Evolutionary conservation across 192 early-diverging fungal genomes (phyloP).

Genomic region (Thoreauomyces humboldtii): DNA sequence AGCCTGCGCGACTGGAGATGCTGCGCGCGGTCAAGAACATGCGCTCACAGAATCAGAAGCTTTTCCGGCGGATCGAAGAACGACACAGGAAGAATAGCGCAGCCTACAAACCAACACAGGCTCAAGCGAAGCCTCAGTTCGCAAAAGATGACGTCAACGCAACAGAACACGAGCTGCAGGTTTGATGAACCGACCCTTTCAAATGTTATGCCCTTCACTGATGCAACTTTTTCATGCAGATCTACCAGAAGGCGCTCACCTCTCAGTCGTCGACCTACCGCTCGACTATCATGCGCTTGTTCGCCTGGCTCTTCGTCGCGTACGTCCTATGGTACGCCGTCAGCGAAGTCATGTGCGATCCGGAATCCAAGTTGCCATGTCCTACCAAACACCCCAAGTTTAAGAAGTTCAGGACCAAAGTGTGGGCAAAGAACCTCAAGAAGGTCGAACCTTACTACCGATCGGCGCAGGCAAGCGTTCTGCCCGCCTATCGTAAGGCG

Average conservation of each 20-base stretch:
- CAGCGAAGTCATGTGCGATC: slow-evolving; percentile 7
- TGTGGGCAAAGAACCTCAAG: slow-evolving; percentile 12
- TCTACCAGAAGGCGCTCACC: not conserved
- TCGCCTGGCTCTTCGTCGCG: not conserved
- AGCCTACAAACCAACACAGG: too few species aligned
- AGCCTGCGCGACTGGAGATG: slow-evolving; percentile 5
- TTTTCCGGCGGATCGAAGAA: not conserved
- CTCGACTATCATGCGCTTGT: not conserved
- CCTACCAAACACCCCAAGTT: not conserved
- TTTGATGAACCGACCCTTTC: too few species aligned
- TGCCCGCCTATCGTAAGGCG: not conserved
- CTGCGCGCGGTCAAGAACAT: slow-evolving; percentile 7
- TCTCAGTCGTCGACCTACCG: not conserved
- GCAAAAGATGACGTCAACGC: not conserved
- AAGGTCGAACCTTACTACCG: slow-evolving; percentile 1
- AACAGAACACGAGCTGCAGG: not conserved
- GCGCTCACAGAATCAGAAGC: not conserved
- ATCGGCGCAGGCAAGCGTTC: not conserved
- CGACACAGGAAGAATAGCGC: not conserved
- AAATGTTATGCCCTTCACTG: not conserved
- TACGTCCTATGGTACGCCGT: not conserved
- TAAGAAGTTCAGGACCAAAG: not conserved
- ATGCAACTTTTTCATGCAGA: not conserved
- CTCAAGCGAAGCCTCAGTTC: not conserved
- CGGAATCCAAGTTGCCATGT: slow-evolving; percentile 9